Evolutionary conservation across 441 rosid genomes (phyloP).

Genomic region (Adansonia grandidieri): DNA sequence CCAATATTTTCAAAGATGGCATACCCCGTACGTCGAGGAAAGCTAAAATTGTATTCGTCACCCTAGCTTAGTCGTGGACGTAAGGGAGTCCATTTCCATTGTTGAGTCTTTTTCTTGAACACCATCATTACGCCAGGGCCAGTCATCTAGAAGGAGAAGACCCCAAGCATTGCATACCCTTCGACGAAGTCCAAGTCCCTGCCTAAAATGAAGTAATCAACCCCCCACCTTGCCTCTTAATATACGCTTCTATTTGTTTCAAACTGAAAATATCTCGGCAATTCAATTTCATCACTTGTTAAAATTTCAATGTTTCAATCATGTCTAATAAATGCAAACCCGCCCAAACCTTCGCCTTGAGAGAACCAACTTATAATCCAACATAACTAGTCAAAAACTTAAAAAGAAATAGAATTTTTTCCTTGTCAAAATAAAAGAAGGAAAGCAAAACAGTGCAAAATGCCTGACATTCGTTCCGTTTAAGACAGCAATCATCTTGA

Average conservation of each 20-base stretch:
- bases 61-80: background rate
- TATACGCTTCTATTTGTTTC: background rate
- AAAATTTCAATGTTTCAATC: background rate
- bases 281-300: background rate
- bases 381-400: background rate
- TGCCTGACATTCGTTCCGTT: slow-evolving; percentile 45
- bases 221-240: background rate
- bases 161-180: background rate
- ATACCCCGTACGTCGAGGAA: too few relatives aligned
- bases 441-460: slow-evolving; percentile 28
- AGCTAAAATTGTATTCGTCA: background rate
- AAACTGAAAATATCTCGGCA: background rate
- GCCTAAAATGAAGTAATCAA: too few relatives aligned
- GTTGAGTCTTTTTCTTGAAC: background rate
- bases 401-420: background rate
- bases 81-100: background rate
- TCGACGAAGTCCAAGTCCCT: background rate
- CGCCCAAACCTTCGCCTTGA: background rate
- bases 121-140: background rate
- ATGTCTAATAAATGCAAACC: background rate
- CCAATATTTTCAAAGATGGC: background rate
- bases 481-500: slow-evolving; percentile 34
- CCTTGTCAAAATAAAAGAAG: background rate
- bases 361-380: background rate
- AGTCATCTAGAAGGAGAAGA: background rate